Percentiles rank a stretch among this genome's conserved stretches.
These are phyloP conservation scores for Gastrodia elata DNA, from an alignment of 106 monocot species.

Conservation along the genomic window DNA sequence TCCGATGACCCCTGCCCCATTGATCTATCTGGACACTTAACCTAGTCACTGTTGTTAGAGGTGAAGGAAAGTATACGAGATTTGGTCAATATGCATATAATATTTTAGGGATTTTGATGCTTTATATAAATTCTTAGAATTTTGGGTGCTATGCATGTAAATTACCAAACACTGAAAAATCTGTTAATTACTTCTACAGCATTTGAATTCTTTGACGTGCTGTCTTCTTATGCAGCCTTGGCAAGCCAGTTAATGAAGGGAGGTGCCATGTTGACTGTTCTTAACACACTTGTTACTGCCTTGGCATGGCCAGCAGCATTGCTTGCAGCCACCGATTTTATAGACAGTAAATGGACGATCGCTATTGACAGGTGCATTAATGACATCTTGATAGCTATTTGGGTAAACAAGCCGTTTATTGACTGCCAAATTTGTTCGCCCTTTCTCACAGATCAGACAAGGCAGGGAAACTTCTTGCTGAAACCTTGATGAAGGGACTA, in stretches of 20 bases:
- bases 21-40: too few species aligned
- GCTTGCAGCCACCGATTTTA: constrained; percentile 77
- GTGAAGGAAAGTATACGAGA: too few species aligned
- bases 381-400: neutral
- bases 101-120: too few species aligned
- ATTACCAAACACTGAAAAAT: too few species aligned
- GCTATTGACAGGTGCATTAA: constrained; percentile 75
- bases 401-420: neutral
- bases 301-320: constrained; percentile 88
- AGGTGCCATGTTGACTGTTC: constrained; percentile 97
- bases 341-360: constrained; percentile 97
- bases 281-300: constrained; percentile 66
- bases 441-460: constrained; percentile 82
- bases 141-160: too few species aligned
- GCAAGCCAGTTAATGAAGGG: constrained; percentile 69
- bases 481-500: constrained; percentile 78
- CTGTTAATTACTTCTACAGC: too few species aligned
- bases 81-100: too few species aligned
- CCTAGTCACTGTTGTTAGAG: too few species aligned
- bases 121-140: too few species aligned
- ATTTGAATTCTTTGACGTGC: constrained; percentile 6
- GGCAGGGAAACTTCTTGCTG: constrained; percentile 92
- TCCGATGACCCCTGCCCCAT: too few species aligned
- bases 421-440: neutral
- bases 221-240: constrained; percentile 36